phyloP scores from a whole-genome alignment of 1,139 yeast genomes.

The Pichia sp. region DNA sequence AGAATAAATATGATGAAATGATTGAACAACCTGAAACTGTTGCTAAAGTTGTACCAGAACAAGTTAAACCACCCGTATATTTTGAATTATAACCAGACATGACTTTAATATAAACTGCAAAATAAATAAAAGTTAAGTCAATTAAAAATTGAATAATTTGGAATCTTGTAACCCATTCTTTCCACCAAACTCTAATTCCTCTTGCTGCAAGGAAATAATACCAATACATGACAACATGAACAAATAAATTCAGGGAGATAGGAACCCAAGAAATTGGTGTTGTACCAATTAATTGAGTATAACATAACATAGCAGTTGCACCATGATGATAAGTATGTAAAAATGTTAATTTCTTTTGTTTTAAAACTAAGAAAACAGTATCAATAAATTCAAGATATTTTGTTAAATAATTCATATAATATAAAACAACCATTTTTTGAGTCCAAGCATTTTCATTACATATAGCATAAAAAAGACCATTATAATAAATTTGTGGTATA shows the following conservation, averaged over 20 bases:
- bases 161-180: conserved; percentile 96
- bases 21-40: conserved; percentile 88
- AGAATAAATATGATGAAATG: conserved; percentile 79
- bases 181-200: conserved; percentile 98
- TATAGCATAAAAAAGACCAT: conserved; percentile 82
- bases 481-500: conserved; percentile 66
- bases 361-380: conserved; percentile 85
- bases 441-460: conserved; percentile 82
- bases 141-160: conserved; percentile 91
- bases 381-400: conserved; percentile 82
- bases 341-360: conserved; percentile 84
- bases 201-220: conserved; percentile 92
- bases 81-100: conserved; percentile 48
- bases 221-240: conserved; percentile 97
- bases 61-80: conserved; percentile 78
- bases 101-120: conserved; percentile 81
- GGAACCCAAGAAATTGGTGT: conserved; percentile 97
- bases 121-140: conserved; percentile 85
- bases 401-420: conserved; percentile 73
- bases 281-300: conserved; percentile 84
- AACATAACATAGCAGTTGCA: conserved; percentile 93
- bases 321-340: conserved; percentile 98
- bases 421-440: conserved; percentile 73
- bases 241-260: conserved; percentile 79
- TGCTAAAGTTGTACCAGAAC: conserved; percentile 90